A percentile compares a stretch with the other conserved stretches of the same genome.
These are phyloP conservation scores for Cairneyella variabilis DNA, from an alignment of 495 filamentous ascomycete genomes.

Conservation along the genomic window DNA sequence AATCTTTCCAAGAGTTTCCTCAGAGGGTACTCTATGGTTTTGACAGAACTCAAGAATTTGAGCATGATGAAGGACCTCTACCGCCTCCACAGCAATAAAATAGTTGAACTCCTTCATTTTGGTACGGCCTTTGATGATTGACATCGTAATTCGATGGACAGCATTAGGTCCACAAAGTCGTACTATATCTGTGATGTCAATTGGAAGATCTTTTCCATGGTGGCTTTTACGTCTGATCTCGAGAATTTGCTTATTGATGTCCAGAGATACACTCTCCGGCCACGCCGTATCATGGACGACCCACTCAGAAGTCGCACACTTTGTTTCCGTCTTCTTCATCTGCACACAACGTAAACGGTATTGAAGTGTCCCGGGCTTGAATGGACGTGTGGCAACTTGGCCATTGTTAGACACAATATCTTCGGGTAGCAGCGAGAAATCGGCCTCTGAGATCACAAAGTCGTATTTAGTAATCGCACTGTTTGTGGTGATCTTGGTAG, in stretches of 20 bases:
- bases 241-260: conserved; percentile 59
- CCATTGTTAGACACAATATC: conserved; percentile 3
- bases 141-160: conserved; percentile 54
- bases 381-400: conserved; percentile 5
- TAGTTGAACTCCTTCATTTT: conserved; percentile 38
- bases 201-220: conserved; percentile 69
- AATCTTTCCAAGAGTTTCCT: conserved; percentile 42
- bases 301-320: conserved; percentile 45
- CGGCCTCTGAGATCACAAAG: conserved; percentile 13
- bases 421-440: conserved; percentile 12
- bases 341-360: conserved; percentile 36
- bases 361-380: conserved; percentile 22
- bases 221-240: conserved; percentile 59
- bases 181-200: conserved; percentile 62
- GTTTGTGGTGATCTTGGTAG: conserved; percentile 8
- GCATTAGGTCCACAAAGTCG: conserved; percentile 34
- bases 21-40: conserved; percentile 31
- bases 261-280: conserved; percentile 60
- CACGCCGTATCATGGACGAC: conserved; percentile 57
- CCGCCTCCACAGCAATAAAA: conserved; percentile 58
- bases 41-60: conserved; percentile 41
- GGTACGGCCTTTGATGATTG: conserved; percentile 39
- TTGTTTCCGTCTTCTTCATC: conserved; percentile 16
- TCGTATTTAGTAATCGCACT: conserved; percentile 13
- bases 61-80: conserved; percentile 51